Conservation (phyloP, 345 rosid species). For the Eucalyptus albens region DNA sequence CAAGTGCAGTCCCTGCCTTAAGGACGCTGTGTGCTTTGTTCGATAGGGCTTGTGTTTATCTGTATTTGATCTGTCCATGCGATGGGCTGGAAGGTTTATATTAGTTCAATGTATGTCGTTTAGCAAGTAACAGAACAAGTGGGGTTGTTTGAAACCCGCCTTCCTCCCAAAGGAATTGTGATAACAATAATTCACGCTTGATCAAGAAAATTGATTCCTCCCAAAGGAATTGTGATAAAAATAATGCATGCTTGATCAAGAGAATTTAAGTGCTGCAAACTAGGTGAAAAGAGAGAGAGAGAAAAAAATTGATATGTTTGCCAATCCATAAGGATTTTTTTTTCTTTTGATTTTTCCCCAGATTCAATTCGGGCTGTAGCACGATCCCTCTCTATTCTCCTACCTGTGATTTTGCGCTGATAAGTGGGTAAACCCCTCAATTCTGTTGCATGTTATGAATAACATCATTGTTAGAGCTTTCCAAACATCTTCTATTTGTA, state of each 20-base stretch:
- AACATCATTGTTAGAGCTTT: slow-evolving; percentile 60
- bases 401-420: background rate
- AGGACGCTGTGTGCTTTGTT: too few relatives aligned
- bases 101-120: too few relatives aligned
- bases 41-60: too few relatives aligned
- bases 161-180: background rate
- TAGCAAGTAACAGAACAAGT: background rate
- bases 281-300: too few relatives aligned
- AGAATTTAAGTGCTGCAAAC: too few relatives aligned
- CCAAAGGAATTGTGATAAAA: background rate
- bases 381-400: background rate
- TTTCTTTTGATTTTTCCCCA: too few relatives aligned
- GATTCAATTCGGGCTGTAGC: background rate
- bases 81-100: too few relatives aligned
- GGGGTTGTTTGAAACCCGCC: background rate
- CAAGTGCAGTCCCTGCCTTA: too few relatives aligned
- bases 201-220: background rate
- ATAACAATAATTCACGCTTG: too few relatives aligned
- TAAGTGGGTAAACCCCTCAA: background rate
- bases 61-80: too few relatives aligned
- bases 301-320: too few relatives aligned
- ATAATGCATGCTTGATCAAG: background rate
- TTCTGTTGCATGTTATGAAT: background rate
- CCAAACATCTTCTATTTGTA: background rate
- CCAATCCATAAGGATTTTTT: too few relatives aligned